Base-by-base conservation (phyloP, 345 rosid genomes). In the Gossypium stocksii region DNA sequence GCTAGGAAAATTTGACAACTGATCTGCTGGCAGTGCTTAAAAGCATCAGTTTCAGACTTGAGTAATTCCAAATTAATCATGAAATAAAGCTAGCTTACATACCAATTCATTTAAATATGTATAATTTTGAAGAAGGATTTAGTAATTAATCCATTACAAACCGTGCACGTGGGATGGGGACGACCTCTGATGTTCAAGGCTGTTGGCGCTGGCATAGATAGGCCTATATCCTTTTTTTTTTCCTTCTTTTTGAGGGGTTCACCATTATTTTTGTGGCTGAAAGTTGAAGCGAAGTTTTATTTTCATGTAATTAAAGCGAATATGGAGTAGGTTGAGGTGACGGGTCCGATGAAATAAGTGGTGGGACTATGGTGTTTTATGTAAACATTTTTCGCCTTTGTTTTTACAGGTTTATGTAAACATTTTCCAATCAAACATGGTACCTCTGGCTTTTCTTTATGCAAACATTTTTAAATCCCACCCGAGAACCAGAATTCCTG, bases 161-260 rank as follows among this genome's bases (percentile, higher is more conserved):
- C 38, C 48, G 46, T 29, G 57, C 61, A 70, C 61, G n/a, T 52
- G 73, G 73, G 48, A 52, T 70, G 73, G 73, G 73, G 46, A 70
- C 73, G n/a, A 70, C 7, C 46, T 52, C n/a, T 70, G 73, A 17
- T 52, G 45, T 27, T 23, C 4, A 13, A 13, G 56, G 71, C 14
- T 22, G 16, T 22, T 67, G 71, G 23, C 25, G 0, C 25, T 1
- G 9, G 60, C 19, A n/a, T 19, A 20, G 38, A n/a, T 19, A 20
- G 52, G n/a, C 38, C 19, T 7, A 38, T 25, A 13, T 60, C n/a
- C 0, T 5, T 59, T 57, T 23, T 2, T 27, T 29, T 29, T 4
- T 29, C 2, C 13, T 59, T 57, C 2, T 25, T 59, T 57, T 23
- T 5, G 41, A 59, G 64, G 16, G 64, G 64, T 19, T 56, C 74